A percentile compares a stretch with the other conserved stretches of the same genome.
phyloP scores from a whole-genome alignment of 176 grass and related monocot genomes.

The Triticum dicoccoides region DNA sequence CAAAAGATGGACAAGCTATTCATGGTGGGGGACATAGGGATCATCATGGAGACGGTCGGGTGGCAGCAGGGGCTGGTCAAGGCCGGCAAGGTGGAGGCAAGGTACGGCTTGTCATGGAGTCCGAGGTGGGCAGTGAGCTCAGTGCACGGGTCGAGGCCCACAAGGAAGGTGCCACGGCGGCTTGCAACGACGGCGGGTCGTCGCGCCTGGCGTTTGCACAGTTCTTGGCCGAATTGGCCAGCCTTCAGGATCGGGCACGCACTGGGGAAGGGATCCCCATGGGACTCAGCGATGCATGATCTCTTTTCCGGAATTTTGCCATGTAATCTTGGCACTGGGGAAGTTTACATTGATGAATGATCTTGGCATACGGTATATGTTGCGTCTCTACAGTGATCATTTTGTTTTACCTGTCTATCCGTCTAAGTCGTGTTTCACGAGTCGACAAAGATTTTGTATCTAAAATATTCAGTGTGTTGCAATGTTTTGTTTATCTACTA shows the following conservation, averaged over 20 bases:
- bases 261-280: not conserved
- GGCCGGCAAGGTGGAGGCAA: slow-evolving; percentile 16
- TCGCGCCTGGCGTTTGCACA: not conserved
- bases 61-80: slow-evolving; percentile 1
- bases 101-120: slow-evolving; percentile 15
- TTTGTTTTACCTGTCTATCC: too few relatives aligned
- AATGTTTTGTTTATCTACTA: too few relatives aligned
- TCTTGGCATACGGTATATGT: too few relatives aligned
- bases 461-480: too few relatives aligned
- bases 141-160: not conserved
- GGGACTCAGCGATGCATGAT: not conserved
- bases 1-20: too few relatives aligned
- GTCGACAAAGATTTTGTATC: too few relatives aligned
- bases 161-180: not conserved
- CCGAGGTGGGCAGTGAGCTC: not conserved
- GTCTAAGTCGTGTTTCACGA: too few relatives aligned
- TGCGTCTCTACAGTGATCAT: too few relatives aligned
- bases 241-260: not conserved
- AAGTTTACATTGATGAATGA: too few relatives aligned
- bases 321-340: too few relatives aligned
- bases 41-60: slow-evolving; percentile 13
- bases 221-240: not conserved
- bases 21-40: not conserved
- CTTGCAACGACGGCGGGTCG: not conserved
- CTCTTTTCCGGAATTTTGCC: too few relatives aligned